Percentiles rank a stretch among this genome's conserved stretches.
Evolutionary conservation across 345 rosid species (phyloP).

Genomic region (Melaleuca quinquenervia): DNA sequence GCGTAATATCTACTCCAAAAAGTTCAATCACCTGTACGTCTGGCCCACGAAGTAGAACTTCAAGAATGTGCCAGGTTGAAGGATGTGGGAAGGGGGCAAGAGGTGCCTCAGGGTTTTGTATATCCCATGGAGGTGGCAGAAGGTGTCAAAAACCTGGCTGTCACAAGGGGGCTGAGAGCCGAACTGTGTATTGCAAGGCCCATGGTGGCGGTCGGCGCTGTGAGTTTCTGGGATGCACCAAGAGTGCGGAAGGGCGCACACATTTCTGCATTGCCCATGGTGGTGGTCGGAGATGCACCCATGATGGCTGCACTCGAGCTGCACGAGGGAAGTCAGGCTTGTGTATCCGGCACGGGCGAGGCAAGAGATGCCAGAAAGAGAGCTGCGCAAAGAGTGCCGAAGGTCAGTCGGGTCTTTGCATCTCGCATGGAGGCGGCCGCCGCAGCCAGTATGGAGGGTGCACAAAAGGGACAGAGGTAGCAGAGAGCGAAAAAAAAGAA

Average conservation of each 20-base stretch:
- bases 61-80: constrained; percentile 77
- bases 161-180: constrained; percentile 95
- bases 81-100: constrained; percentile 99
- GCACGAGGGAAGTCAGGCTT: constrained; percentile 95
- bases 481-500: too few relatives aligned
- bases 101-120: constrained; percentile 95
- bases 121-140: constrained; percentile 96
- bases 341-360: constrained; percentile 96
- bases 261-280: constrained; percentile 96
- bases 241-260: constrained; percentile 97
- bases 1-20: constrained; percentile 33
- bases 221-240: constrained; percentile 92
- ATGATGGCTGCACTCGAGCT: constrained; percentile 76
- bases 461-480: constrained; percentile 95
- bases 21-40: constrained; percentile 83
- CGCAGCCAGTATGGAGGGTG: constrained; percentile 77
- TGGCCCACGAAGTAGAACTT: constrained; percentile 47
- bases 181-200: constrained; percentile 94
- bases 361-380: constrained; percentile 87
- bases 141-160: constrained; percentile 89
- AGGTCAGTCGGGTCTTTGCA: constrained; percentile 94
- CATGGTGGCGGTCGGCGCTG: constrained; percentile 99
- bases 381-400: constrained; percentile 91
- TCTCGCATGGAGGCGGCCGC: constrained; percentile 95
- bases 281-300: constrained; percentile 89